These are phyloP conservation scores for Solanum ahanhuiri DNA, from an alignment of 257 asterid species.

Conservation along the genomic window DNA sequence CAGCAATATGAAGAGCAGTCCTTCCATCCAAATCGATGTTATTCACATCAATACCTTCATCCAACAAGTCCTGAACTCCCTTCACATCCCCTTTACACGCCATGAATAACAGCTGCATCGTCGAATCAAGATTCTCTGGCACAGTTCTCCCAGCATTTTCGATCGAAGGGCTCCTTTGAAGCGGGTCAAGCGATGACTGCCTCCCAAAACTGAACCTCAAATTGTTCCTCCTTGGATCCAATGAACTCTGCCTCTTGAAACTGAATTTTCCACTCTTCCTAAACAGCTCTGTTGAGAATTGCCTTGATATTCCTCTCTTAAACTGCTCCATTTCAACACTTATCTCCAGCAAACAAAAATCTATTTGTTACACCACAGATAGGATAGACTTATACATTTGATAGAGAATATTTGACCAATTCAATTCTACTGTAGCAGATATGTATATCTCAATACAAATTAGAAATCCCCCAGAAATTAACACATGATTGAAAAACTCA, in stretches of 20 bases:
- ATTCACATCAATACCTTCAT: constrained; percentile 60
- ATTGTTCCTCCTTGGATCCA: constrained; percentile 74
- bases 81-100: constrained; percentile 71
- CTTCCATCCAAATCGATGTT: constrained; percentile 95
- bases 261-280: constrained; percentile 60
- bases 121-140: constrained; percentile 78
- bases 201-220: constrained; percentile 81
- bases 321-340: constrained; percentile 44
- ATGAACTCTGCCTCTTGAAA: constrained; percentile 65
- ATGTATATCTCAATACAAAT: not conserved
- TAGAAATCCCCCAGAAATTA: not conserved
- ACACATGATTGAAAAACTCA: not conserved
- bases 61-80: constrained; percentile 73
- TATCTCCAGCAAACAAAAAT: not conserved
- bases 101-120: constrained; percentile 87
- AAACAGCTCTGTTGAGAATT: constrained; percentile 80
- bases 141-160: constrained; percentile 37
- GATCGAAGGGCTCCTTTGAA: constrained; percentile 39
- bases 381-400: not conserved
- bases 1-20: constrained; percentile 87
- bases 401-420: not conserved
- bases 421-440: not conserved
- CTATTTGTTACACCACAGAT: not conserved
- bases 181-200: constrained; percentile 90
- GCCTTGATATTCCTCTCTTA: constrained; percentile 85